These are phyloP conservation scores for Alternaria alternata DNA, from an alignment of 2,329 filamentous ascomycete species.

Conservation along the genomic window DNA sequence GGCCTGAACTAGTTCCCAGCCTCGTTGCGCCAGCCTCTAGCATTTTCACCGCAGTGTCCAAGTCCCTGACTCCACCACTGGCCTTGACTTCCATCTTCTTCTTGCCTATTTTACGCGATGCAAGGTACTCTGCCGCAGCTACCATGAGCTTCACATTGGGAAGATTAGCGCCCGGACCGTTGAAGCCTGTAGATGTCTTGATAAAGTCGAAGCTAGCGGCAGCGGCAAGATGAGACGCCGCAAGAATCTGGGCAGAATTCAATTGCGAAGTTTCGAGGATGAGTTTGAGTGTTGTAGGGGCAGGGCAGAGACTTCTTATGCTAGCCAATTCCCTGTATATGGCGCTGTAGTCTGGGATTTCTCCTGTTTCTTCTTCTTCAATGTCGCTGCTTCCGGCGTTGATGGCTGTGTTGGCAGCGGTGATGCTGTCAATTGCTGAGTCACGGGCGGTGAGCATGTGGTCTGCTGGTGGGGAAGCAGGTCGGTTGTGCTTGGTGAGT, in stretches of 20 bases:
- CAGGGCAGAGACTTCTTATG: conserved; percentile 59
- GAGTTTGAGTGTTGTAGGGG: conserved; percentile 59
- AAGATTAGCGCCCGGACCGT: conserved; percentile 61
- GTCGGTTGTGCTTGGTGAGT: conserved; percentile 48
- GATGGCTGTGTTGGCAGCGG: conserved; percentile 43
- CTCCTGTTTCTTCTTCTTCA: conserved; percentile 24
- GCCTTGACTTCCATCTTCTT: conserved; percentile 64
- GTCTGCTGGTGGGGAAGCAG: conserved; percentile 9
- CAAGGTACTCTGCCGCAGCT: conserved; percentile 56
- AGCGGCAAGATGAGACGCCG: conserved; percentile 61
- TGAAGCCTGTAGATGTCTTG: conserved; percentile 69
- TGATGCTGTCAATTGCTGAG: conserved; percentile 46
- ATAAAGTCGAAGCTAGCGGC: conserved; percentile 65
- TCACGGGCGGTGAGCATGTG: conserved; percentile 25
- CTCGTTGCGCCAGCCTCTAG: conserved; percentile 64
- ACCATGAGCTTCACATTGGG: conserved; percentile 65
- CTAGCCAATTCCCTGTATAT: conserved; percentile 63
- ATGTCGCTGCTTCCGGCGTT: conserved; percentile 27
- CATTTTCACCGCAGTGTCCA: conserved; percentile 62
- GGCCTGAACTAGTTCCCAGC: conserved; percentile 64
- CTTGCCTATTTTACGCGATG: conserved; percentile 36
- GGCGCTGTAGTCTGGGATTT: conserved; percentile 54
- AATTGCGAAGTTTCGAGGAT: conserved; percentile 68
- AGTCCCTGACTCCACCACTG: conserved; percentile 63
- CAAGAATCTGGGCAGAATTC: conserved; percentile 58